Conservation (phyloP, 441 rosid genomes). For the Manihot esculenta region DNA sequence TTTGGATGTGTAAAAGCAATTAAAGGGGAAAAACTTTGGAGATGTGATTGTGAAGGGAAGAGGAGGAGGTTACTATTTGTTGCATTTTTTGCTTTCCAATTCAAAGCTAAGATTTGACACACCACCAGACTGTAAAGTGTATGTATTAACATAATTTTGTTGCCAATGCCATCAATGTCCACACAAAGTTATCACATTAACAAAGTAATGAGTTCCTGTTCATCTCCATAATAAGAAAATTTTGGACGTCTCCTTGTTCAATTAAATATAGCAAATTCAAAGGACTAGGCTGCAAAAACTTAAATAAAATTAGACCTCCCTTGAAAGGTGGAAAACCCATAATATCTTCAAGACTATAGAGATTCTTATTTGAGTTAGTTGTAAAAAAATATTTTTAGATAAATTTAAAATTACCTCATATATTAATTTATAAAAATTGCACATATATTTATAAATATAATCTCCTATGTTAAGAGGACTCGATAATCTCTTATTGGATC, state of each 20-base stretch:
- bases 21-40: slow-evolving; percentile 26
- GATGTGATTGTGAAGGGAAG: not conserved
- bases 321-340: too few species aligned
- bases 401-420: too few species aligned
- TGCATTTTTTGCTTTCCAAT: slow-evolving; percentile 1
- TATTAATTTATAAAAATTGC: too few species aligned
- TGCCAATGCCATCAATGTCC: slow-evolving; percentile 31
- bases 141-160: slow-evolving; percentile 27
- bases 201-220: not conserved
- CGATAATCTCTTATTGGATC: too few species aligned
- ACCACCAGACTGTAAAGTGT: slow-evolving; percentile 48
- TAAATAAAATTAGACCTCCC: too few species aligned
- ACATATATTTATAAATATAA: too few species aligned
- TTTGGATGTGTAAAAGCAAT: slow-evolving; percentile 12
- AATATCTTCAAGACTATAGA: too few species aligned
- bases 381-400: too few species aligned
- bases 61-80: slow-evolving; percentile 12
- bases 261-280: not conserved
- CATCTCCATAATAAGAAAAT: not conserved
- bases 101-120: slow-evolving; percentile 40
- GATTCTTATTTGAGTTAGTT: too few species aligned
- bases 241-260: too few species aligned
- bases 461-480: too few species aligned
- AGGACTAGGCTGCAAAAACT: not conserved
- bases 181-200: slow-evolving; percentile 15